Evolutionary conservation across 768 basidiomycete species (phyloP), one percentile per base, ranked within the genome.

Genomic region (Phaffia tasmanica): DNA sequence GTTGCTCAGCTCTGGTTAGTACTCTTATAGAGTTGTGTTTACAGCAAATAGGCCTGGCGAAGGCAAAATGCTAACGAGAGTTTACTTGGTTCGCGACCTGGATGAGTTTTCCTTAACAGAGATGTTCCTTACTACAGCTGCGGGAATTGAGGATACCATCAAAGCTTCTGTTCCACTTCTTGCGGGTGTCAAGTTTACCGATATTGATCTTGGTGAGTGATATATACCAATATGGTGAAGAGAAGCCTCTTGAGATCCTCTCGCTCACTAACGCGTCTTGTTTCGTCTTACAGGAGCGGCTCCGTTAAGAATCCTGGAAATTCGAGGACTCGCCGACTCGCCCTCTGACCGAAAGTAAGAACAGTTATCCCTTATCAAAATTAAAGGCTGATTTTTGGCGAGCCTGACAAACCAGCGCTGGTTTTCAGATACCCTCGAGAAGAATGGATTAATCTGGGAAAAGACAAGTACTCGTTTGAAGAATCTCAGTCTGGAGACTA

Each of bases 301-400:
- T 72, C 82, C 87, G 0, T 76, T 87, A n/a, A 82, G 86, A 16
- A 82, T 90, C 72, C 80, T 86, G 48, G 81, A 82, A 32, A 83
- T 88, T 64, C 82, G 85, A 21, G 84, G 81, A 2, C 77, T 84
- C 0, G 81, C 83, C 0, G 82, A 83, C 72, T 76, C 79, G 35
- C 80, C 81, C 1, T 74, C 75, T 16, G 79, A 80, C 65, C 75
- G 77, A n/a, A 80, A 81, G 27, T 81, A 11, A 42, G 35, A 42
- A 5, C 79, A 70, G 55, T 57, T n/a, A 2, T 23, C 21, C 1
- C 11, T 16, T 29, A 18, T 47, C 21, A 32, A 14, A 6, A 49
- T 60, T 30, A 35, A 32, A 8, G 4, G 11, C 6, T 42, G 4
- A 42, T 42, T 42, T 5, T 11, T 42, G 4, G 35, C 11, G 4